These are phyloP conservation scores for Cadophora sp. DNA, from an alignment of 2,329 filamentous ascomycete genomes.

Conservation along the genomic window DNA sequence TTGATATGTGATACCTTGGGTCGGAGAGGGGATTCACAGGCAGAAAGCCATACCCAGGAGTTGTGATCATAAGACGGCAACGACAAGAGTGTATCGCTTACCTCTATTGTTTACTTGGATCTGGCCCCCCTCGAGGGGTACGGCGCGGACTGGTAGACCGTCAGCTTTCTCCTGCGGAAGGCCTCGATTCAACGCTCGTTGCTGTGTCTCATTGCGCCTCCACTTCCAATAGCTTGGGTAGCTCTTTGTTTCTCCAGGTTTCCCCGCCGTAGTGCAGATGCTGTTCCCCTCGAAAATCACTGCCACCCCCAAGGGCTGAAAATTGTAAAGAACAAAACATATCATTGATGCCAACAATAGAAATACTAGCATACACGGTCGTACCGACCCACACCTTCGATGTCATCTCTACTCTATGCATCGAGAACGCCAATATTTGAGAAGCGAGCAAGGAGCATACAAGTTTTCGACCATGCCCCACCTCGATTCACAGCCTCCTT, in stretches of 20 bases:
- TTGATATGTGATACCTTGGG: no score
- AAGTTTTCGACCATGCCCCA: constrained; percentile 41
- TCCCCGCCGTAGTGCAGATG: no score
- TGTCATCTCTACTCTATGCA: constrained; percentile 45
- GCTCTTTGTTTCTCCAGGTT: not conserved
- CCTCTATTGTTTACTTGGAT: no score
- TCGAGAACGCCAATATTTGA: constrained; percentile 44
- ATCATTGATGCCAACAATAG: constrained; percentile 41
- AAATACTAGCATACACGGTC: constrained; percentile 46
- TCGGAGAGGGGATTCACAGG: no score
- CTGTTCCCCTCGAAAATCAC: not conserved
- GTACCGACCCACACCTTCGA: constrained; percentile 38
- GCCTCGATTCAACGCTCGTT: not conserved
- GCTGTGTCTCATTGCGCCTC: constrained; percentile 4
- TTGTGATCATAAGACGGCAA: no score
- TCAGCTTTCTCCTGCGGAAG: no score
- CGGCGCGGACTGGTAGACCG: no score
- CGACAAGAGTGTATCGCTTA: no score
- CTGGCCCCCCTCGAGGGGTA: no score
- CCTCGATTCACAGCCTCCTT: constrained; percentile 33
- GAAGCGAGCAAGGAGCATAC: constrained; percentile 43
- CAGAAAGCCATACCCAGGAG: no score
- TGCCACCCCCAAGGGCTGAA: constrained; percentile 4
- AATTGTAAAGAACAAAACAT: constrained; percentile 25
- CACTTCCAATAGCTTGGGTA: not conserved